Evolutionary conservation across 352 stramenopile species (phyloP).

Genomic region (Globisporangium orthogonon): DNA sequence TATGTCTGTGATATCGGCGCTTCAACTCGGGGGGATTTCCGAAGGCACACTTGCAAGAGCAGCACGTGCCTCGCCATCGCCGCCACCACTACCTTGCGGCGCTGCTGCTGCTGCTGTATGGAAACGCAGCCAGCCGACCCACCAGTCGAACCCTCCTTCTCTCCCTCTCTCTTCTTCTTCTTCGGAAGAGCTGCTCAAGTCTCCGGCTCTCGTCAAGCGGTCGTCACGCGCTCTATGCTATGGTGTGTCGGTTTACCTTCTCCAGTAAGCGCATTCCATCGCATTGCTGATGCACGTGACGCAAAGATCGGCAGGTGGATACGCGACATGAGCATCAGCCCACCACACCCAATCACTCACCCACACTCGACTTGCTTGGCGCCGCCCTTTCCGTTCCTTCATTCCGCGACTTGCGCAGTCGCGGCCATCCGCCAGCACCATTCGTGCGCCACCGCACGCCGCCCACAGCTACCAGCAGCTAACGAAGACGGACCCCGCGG

Average conservation of each 20-base stretch:
- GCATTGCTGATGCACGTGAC: too few species aligned
- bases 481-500: constrained; percentile 1
- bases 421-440: neutral
- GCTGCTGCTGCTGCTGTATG: too few species aligned
- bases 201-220: neutral
- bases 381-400: neutral
- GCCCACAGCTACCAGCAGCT: constrained; percentile 8
- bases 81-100: too few species aligned
- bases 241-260: too few species aligned
- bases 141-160: too few species aligned
- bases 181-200: neutral
- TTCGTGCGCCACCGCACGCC: neutral
- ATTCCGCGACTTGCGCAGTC: constrained; percentile 1
- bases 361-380: neutral
- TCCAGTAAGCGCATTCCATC: neutral
- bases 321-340: neutral
- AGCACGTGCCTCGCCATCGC: too few species aligned
- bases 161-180: too few species aligned
- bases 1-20: too few species aligned
- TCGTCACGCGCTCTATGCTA: neutral
- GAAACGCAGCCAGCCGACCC: neutral
- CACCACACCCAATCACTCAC: neutral
- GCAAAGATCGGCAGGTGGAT: neutral
- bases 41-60: too few species aligned
- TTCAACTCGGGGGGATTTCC: too few species aligned